These are phyloP conservation scores for Ophiostoma himal-ulmi DNA, from an alignment of 2,329 filamentous ascomycete genomes.

Conservation along the genomic window DNA sequence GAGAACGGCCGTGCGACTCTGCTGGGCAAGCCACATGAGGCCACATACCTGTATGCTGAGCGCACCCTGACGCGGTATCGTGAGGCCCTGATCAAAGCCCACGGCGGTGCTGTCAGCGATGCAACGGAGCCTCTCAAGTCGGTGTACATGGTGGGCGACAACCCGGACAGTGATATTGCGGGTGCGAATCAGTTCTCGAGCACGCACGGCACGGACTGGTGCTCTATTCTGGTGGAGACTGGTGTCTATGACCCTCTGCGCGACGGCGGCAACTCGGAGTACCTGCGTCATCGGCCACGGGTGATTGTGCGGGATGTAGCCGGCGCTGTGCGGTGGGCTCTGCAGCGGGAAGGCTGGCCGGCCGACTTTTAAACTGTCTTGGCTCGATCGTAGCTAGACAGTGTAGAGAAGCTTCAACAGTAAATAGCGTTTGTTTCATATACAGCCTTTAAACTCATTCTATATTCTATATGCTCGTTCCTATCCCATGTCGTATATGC, in stretches of 20 bases:
- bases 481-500: neutral
- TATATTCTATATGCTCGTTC: neutral
- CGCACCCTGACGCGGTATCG: slow-evolving; percentile 58
- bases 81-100: slow-evolving; percentile 45
- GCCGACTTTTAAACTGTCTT: slow-evolving; percentile 15
- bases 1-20: slow-evolving; percentile 46
- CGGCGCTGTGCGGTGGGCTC: slow-evolving; percentile 32
- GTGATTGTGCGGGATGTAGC: slow-evolving; percentile 30
- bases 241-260: slow-evolving; percentile 31
- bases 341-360: slow-evolving; percentile 31
- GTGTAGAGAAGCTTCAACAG: neutral
- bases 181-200: slow-evolving; percentile 75
- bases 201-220: slow-evolving; percentile 47
- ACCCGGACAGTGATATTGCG: slow-evolving; percentile 81
- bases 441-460: neutral
- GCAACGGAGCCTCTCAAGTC: slow-evolving; percentile 47
- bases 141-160: slow-evolving; percentile 94
- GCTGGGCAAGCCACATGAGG: slow-evolving; percentile 74
- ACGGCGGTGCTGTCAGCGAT: slow-evolving; percentile 19
- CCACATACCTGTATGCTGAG: slow-evolving; percentile 82
- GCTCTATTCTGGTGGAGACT: slow-evolving; percentile 32
- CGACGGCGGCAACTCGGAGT: slow-evolving; percentile 21
- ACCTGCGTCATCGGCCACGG: slow-evolving; percentile 28
- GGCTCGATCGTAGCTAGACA: neutral
- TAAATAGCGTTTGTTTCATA: slow-evolving; percentile 2